Conservation (phyloP, 1,284 basidiomycete genomes). For the Ceratobasidium papillatum region DNA sequence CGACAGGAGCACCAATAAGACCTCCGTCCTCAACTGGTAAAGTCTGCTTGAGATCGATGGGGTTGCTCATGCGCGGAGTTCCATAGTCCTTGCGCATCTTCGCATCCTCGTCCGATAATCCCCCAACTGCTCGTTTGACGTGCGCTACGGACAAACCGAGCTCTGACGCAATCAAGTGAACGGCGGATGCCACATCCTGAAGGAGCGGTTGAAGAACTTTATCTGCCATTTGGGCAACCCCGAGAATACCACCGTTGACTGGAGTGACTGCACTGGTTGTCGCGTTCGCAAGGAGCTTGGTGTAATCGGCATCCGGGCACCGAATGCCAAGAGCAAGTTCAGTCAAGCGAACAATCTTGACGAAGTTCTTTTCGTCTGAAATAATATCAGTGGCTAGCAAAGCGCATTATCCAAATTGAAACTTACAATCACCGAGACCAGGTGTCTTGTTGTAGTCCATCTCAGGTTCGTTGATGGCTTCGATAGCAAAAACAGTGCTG, state of each 20-base stretch:
- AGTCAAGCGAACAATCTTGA: conserved; percentile 68
- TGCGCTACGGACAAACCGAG: conserved; percentile 53
- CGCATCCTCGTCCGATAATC: not conserved
- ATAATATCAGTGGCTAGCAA: not conserved
- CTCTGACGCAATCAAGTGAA: conserved; percentile 56
- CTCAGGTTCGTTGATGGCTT: conserved; percentile 79
- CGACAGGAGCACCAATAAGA: conserved; percentile 30
- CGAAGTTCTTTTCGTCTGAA: conserved; percentile 75
- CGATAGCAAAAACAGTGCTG: conserved; percentile 69
- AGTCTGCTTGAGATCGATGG: not conserved
- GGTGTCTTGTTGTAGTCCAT: conserved; percentile 72
- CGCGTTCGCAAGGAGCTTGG: conserved; percentile 56
- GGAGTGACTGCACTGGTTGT: not conserved
- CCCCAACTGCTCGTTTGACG: not conserved
- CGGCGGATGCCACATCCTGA: conserved; percentile 60
- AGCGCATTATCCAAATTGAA: not conserved
- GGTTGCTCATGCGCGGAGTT: not conserved
- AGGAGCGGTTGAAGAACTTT: conserved; percentile 62
- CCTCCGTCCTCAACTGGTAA: conserved; percentile 42
- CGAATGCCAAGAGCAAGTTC: conserved; percentile 68
- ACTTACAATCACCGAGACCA: conserved; percentile 69
- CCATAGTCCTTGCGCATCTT: not conserved
- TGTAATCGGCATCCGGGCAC: conserved; percentile 46
- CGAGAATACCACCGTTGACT: conserved; percentile 51
- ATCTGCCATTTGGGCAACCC: conserved; percentile 49